phyloP scores from a whole-genome alignment of 2,329 filamentous ascomycete species.

The Hypoxylon sp. region DNA sequence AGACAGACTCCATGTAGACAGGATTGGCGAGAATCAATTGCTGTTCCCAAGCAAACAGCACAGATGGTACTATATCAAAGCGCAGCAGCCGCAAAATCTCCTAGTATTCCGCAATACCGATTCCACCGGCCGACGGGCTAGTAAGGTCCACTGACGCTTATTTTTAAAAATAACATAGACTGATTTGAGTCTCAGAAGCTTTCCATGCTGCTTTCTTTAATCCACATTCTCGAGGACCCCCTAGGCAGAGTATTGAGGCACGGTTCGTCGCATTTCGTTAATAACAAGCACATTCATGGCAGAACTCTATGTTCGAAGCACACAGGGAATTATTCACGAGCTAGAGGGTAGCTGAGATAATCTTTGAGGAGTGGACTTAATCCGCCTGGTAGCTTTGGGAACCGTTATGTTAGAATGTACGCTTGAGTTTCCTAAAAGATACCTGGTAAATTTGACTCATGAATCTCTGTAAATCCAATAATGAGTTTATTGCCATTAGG shows the following conservation, averaged over 20 bases:
- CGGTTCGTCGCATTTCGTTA: not conserved
- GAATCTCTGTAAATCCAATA: too few species aligned
- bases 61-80: not conserved
- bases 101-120: not conserved
- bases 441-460: too few species aligned
- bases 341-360: too few species aligned
- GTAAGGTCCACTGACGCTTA: not conserved
- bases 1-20: not conserved
- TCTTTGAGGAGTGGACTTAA: too few species aligned
- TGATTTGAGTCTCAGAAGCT: not conserved
- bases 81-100: not conserved
- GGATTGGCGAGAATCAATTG: not conserved
- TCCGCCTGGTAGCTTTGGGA: too few species aligned
- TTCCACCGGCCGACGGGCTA: not conserved
- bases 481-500: too few species aligned
- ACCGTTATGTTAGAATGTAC: too few species aligned
- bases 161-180: not conserved
- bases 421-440: too few species aligned
- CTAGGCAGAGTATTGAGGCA: not conserved
- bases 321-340: too few species aligned
- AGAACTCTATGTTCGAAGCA: too few species aligned
- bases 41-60: not conserved
- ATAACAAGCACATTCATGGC: too few species aligned
- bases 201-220: conserved; percentile 2
- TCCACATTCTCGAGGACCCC: not conserved